These are phyloP conservation scores for Penicillium robsamsonii DNA, from an alignment of 495 filamentous ascomycete genomes.

Conservation along the genomic window DNA sequence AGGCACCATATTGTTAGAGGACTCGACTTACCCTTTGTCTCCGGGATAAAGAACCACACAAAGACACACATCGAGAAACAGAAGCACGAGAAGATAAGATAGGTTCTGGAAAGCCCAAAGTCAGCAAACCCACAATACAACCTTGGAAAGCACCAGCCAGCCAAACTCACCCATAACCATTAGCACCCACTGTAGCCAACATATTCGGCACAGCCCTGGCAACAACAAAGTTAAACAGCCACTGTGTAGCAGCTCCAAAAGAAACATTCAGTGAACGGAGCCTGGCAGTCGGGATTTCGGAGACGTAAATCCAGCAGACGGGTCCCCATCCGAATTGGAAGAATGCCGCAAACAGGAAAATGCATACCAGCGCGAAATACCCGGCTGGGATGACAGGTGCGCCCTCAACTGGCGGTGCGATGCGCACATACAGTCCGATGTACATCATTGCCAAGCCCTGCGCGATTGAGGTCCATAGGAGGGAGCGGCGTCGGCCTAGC, in stretches of 20 bases:
- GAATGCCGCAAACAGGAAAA: conserved; percentile 72
- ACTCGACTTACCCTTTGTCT: conserved; percentile 61
- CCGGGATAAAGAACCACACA: conserved; percentile 70
- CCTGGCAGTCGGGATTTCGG: conserved; percentile 69
- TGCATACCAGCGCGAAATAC: conserved; percentile 66
- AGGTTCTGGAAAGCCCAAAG: conserved; percentile 23
- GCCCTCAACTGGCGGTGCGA: conserved; percentile 58
- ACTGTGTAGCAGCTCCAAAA: conserved; percentile 63
- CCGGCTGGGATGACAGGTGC: conserved; percentile 54
- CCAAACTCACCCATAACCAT: conserved; percentile 55
- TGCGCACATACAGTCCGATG: conserved; percentile 75
- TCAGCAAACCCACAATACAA: conserved; percentile 45
- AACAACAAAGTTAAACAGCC: conserved; percentile 46
- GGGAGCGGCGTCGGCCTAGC: conserved; percentile 65
- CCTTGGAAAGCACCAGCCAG: neutral
- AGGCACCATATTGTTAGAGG: neutral
- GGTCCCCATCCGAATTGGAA: conserved; percentile 82
- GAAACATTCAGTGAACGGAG: conserved; percentile 67
- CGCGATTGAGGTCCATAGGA: conserved; percentile 71
- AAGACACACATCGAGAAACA: conserved; percentile 66
- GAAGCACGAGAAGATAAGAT: conserved; percentile 51
- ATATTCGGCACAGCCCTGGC: conserved; percentile 42
- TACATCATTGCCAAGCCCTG: conserved; percentile 74
- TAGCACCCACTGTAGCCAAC: conserved; percentile 54
- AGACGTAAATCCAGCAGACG: conserved; percentile 74